phyloP scores from a whole-genome alignment of 1,139 yeast genomes.

The Arxiozyma heterogenica region DNA sequence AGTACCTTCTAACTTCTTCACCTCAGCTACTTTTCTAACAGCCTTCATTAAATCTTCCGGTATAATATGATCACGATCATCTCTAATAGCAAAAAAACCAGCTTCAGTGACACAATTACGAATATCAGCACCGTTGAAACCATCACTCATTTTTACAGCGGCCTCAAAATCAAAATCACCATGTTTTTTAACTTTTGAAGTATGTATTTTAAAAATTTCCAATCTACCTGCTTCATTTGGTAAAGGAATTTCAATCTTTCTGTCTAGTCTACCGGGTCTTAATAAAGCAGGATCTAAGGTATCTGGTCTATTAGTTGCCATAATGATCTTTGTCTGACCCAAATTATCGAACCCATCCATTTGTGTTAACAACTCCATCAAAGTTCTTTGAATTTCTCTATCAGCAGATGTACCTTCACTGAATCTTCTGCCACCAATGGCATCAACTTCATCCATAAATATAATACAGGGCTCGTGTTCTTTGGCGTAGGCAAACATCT shows the following conservation, averaged over 20 bases:
- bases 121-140: constrained; percentile 98
- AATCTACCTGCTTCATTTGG: constrained; percentile 96
- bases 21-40: constrained; percentile 92
- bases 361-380: constrained; percentile 95
- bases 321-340: constrained; percentile 95
- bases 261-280: constrained; percentile 96
- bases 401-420: constrained; percentile 99
- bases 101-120: constrained; percentile 98
- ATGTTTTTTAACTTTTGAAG: constrained; percentile 73
- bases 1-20: constrained; percentile 94
- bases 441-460: constrained; percentile 98
- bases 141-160: constrained; percentile 95
- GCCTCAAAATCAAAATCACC: constrained; percentile 98
- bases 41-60: constrained; percentile 97
- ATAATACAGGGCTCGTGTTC: constrained; percentile 98
- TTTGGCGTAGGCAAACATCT: constrained; percentile 96
- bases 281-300: constrained; percentile 97
- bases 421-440: constrained; percentile 97
- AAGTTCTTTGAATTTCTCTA: constrained; percentile 96
- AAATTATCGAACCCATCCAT: constrained; percentile 98
- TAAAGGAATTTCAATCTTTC: constrained; percentile 91
- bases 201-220: constrained; percentile 91
- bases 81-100: constrained; percentile 96
- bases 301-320: constrained; percentile 99
- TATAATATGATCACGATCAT: constrained; percentile 87